Evolutionary conservation across 139 green algal genomes (phyloP).

Genomic region (Nannochloris sp.): DNA sequence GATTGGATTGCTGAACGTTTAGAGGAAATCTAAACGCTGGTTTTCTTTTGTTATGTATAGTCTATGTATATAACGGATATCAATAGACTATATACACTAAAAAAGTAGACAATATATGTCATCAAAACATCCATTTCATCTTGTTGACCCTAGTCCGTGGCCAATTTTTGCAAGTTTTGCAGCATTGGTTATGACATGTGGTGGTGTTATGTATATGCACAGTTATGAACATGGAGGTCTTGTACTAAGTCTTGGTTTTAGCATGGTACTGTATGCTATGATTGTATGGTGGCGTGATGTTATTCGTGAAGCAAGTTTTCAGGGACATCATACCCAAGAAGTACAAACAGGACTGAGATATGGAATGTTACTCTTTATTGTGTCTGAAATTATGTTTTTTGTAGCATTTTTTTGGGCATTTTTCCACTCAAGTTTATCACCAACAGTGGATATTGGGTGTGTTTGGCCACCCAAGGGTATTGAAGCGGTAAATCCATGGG

Average conservation of each 20-base stretch:
- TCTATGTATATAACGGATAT: no score
- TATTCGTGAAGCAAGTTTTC: constrained; percentile 46
- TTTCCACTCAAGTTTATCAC: constrained; percentile 56
- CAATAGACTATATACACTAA: background rate
- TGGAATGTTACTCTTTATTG: constrained; percentile 61
- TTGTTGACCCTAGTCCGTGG: constrained; percentile 55
- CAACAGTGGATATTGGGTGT: constrained; percentile 47
- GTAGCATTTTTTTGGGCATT: constrained; percentile 60
- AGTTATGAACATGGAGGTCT: constrained; percentile 41
- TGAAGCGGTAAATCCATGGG: constrained; percentile 49
- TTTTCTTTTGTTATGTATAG: no score
- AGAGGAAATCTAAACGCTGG: constrained; percentile 23
- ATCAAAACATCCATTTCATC: constrained; percentile 47
- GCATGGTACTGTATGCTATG: constrained; percentile 53
- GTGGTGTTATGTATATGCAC: constrained; percentile 60
- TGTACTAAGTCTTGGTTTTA: constrained; percentile 38
- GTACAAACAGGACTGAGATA: constrained; percentile 53
- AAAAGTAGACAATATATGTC: constrained; percentile 24
- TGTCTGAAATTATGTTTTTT: constrained; percentile 61
- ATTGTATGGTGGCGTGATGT: constrained; percentile 62
- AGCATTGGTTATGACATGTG: constrained; percentile 42
- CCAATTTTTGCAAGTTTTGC: constrained; percentile 39
- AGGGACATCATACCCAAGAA: constrained; percentile 47
- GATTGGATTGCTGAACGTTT: constrained; percentile 47
- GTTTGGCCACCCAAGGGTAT: constrained; percentile 58